Evolutionary conservation across 768 basidiomycete species (phyloP).

Genomic region (Porphyrellus cyaneotinctus): DNA sequence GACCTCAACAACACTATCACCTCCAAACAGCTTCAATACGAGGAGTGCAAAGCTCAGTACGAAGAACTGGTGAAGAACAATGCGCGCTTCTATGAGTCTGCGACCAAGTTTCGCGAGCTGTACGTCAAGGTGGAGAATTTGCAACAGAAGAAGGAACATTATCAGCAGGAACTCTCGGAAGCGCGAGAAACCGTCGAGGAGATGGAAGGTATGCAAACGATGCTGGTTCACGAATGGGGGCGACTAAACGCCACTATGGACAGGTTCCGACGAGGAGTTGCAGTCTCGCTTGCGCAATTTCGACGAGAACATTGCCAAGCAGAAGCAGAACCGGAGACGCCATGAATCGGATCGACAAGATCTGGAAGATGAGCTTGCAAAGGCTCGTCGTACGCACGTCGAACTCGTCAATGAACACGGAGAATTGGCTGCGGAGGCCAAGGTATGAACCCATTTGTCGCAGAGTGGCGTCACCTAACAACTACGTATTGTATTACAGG

Average conservation of each 20-base stretch:
- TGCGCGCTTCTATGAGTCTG: slow-evolving; percentile 74
- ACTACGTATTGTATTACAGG: slow-evolving; percentile 38
- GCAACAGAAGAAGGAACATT: slow-evolving; percentile 55
- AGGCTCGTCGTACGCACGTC: slow-evolving; percentile 49
- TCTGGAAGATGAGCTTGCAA: slow-evolving; percentile 55
- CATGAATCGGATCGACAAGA: slow-evolving; percentile 55
- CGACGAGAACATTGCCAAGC: slow-evolving; percentile 50
- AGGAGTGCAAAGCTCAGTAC: slow-evolving; percentile 62
- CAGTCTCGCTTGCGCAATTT: slow-evolving; percentile 53
- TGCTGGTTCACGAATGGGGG: too few species aligned
- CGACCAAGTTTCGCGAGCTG: slow-evolving; percentile 81
- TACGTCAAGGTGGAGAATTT: slow-evolving; percentile 67
- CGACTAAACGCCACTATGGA: not conserved
- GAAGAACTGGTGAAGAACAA: slow-evolving; percentile 67
- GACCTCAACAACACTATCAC: slow-evolving; percentile 61
- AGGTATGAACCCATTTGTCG: slow-evolving; percentile 39
- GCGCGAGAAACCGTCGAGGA: slow-evolving; percentile 63
- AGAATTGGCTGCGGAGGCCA: slow-evolving; percentile 65
- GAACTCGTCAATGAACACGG: slow-evolving; percentile 61
- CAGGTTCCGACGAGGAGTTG: slow-evolving; percentile 75
- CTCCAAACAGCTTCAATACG: slow-evolving; percentile 68
- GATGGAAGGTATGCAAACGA: slow-evolving; percentile 45
- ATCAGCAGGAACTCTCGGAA: slow-evolving; percentile 58
- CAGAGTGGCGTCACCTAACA: not conserved
- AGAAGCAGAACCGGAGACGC: slow-evolving; percentile 44